These are phyloP conservation scores for Tolypocladium ophioglossoides DNA, from an alignment of 2,329 filamentous ascomycete species.

Conservation along the genomic window DNA sequence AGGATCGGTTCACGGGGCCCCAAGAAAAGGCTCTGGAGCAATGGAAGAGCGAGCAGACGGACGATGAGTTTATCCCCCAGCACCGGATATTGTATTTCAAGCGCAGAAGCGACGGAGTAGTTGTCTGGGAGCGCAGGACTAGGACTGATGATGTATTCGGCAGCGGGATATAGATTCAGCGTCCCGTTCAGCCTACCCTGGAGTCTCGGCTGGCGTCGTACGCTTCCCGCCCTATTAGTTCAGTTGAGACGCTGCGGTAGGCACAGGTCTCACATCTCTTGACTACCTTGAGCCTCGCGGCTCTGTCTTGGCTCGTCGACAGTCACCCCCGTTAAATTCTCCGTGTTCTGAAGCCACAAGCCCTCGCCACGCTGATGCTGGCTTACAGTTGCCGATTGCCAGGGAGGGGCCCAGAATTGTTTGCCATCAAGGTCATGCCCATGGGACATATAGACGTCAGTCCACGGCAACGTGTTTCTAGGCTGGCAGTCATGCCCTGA, in stretches of 20 bases:
- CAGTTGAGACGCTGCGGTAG: too few species aligned
- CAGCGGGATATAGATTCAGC: slow-evolving; percentile 24
- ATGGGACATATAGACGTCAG: background rate
- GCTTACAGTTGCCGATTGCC: background rate
- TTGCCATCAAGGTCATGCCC: background rate
- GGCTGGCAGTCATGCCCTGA: too few species aligned
- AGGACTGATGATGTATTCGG: slow-evolving; percentile 46
- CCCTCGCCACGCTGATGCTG: background rate
- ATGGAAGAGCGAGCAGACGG: slow-evolving; percentile 52
- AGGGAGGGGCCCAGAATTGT: too few species aligned
- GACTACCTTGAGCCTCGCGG: background rate
- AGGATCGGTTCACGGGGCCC: slow-evolving; percentile 46
- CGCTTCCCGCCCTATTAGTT: too few species aligned
- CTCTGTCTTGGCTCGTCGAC: background rate
- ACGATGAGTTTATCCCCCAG: slow-evolving; percentile 57
- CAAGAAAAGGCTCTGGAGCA: slow-evolving; percentile 41
- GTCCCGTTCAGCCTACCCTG: background rate
- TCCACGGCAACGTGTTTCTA: background rate
- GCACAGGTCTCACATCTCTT: background rate
- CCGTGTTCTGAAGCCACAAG: background rate
- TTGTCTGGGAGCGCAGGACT: slow-evolving; percentile 47
- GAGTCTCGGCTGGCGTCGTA: background rate
- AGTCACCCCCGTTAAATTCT: background rate
- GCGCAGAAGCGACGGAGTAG: slow-evolving; percentile 34
- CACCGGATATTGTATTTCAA: slow-evolving; percentile 54